Evolutionary conservation across 495 filamentous ascomycete species (phyloP), one percentile per base, ranked within the genome.

Genomic region (Penicillium antarcticum): DNA sequence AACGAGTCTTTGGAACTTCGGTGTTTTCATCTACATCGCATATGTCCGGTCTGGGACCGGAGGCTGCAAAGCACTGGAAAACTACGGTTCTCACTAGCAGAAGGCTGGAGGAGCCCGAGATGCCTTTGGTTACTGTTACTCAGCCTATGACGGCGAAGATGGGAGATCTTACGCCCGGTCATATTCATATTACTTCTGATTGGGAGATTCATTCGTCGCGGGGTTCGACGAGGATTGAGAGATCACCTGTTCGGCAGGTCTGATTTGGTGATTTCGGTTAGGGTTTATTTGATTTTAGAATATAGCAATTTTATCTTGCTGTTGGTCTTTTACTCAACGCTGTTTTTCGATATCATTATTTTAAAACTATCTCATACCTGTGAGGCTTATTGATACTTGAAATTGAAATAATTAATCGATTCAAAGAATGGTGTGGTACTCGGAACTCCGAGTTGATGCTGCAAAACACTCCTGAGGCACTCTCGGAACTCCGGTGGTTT

Each of bases 161-260:
- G 10, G 43, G 48, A 32, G 48, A 57, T 44, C 57, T 56, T 53
- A 51, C 49, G 45, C 48, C 49, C 1, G 62, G 59, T 9, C 56
- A 62, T 46, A 65, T 65, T 18, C 58, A 54, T 32, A 57, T 65
- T 31, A 65, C 59, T 14, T 65, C 59, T 1, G 53, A 65, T 21
- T 65, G 62, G 62, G 62, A 65, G 19, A 62, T 65, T 39, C 62
- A 65, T 58, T 65, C 62, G 24, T 44, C 62, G 16, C 39, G 61
- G n/a, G 61, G 61, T 26, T 64, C 61, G 8, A 43, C 59, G 18
- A 54, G 57, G 29, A 6, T 62, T 14, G 56, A 59, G 29, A 39
- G 36, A 33, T 48, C 45, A 21, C 35, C 35, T 19, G 24, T 40
- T 16, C 35, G 35, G 45, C 36, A 23, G 45, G 23, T 19, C 24